These are phyloP conservation scores for Sporothrix phasma DNA, from an alignment of 2,329 filamentous ascomycete genomes.

Conservation along the genomic window DNA sequence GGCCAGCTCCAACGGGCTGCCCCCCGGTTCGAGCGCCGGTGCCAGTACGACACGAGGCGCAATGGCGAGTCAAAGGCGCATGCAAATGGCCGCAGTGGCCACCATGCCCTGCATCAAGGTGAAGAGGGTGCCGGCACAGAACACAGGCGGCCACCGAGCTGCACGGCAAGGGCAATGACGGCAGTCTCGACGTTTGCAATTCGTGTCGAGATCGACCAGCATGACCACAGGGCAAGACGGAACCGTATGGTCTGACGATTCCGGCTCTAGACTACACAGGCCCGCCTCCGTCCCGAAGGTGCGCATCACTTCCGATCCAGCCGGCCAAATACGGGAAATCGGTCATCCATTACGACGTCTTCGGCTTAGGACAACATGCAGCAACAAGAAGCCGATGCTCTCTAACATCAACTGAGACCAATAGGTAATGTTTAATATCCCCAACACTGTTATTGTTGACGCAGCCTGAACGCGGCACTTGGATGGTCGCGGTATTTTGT, in stretches of 20 bases:
- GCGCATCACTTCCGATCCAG: slow-evolving; percentile 13
- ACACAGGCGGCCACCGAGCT: slow-evolving; percentile 61
- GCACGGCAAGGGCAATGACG: slow-evolving; percentile 46
- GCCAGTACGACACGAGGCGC: slow-evolving; percentile 12
- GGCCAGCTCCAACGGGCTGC: slow-evolving; percentile 13
- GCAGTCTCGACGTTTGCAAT: slow-evolving; percentile 70
- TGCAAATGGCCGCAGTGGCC: slow-evolving; percentile 47
- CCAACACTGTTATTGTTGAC: not conserved
- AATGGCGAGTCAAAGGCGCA: slow-evolving; percentile 12
- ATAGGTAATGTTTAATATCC: not conserved
- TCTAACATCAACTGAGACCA: not conserved
- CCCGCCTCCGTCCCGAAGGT: slow-evolving; percentile 16
- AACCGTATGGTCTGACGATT: slow-evolving; percentile 77
- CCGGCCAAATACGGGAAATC: slow-evolving; percentile 12
- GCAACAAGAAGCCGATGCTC: not conserved
- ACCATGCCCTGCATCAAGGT: slow-evolving; percentile 62
- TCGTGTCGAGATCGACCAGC: slow-evolving; percentile 78
- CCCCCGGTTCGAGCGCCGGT: slow-evolving; percentile 20
- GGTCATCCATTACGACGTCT: slow-evolving; percentile 6
- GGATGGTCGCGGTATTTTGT: not conserved
- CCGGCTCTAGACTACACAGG: slow-evolving; percentile 46
- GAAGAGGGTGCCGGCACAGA: slow-evolving; percentile 68
- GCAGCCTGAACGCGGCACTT: too few species aligned
- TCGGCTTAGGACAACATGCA: not conserved
- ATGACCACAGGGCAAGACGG: slow-evolving; percentile 69